Percentiles rank a stretch among this genome's conserved stretches.
Conservation (phyloP, 164 flowering plant species). For the Vitis labrusca region DNA sequence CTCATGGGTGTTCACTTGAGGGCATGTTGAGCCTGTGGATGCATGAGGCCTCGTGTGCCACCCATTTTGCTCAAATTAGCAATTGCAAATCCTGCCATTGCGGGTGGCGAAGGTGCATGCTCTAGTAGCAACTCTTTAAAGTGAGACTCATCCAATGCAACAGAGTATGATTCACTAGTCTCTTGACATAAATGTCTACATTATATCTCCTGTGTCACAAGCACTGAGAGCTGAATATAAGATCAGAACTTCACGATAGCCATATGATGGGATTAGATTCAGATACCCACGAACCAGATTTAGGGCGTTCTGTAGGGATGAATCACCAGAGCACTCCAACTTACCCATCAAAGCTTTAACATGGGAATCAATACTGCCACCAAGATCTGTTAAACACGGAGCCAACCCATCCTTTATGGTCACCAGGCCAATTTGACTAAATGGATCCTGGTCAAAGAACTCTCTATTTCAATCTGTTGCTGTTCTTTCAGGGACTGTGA, state of each 20-base stretch:
- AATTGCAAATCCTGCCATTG: constrained; percentile 90
- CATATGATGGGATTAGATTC: constrained; percentile 85
- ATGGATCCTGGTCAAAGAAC: too few relatives aligned
- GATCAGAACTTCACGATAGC: constrained; percentile 87
- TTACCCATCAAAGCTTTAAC: neutral
- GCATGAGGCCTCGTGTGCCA: too few relatives aligned
- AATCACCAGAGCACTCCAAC: constrained; percentile 81
- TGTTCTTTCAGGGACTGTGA: too few relatives aligned
- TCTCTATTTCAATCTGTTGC: too few relatives aligned
- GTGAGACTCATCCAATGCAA: constrained; percentile 89
- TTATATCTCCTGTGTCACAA: constrained; percentile 91
- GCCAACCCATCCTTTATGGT: too few relatives aligned
- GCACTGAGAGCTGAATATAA: constrained; percentile 91
- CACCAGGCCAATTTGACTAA: too few relatives aligned
- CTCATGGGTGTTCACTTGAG: too few relatives aligned
- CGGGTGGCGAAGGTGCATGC: constrained; percentile 97
- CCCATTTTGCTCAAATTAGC: constrained; percentile 95
- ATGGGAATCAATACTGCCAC: too few relatives aligned
- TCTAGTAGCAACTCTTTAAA: constrained; percentile 81
- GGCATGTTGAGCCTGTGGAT: too few relatives aligned
- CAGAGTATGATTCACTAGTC: constrained; percentile 83
- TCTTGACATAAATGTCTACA: constrained; percentile 94
- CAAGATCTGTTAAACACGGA: too few relatives aligned
- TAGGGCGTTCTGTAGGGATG: constrained; percentile 91
- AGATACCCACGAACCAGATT: constrained; percentile 80